phyloP scores from a whole-genome alignment of 2,329 filamentous ascomycete genomes.

The Mycosphaerella sp. region DNA sequence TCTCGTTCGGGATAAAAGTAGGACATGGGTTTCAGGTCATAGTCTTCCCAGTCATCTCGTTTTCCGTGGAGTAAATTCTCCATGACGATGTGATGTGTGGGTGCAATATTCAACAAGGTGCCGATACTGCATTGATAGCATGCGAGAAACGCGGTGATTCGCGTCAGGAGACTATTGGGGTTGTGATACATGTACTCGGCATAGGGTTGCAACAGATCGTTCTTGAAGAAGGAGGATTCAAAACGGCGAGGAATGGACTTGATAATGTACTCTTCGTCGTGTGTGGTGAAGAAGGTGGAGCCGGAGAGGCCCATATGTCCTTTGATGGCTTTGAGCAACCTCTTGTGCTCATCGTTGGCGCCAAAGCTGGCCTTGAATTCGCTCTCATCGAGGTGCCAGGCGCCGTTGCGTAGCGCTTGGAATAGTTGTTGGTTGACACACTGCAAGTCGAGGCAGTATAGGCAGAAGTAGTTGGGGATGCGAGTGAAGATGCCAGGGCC shows the following conservation, averaged over 20 bases:
- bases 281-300: constrained; percentile 66
- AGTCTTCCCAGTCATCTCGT: constrained; percentile 58
- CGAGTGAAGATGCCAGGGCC: constrained; percentile 9
- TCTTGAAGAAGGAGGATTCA: constrained; percentile 63
- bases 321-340: constrained; percentile 47
- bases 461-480: constrained; percentile 20
- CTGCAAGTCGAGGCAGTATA: constrained; percentile 33
- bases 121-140: constrained; percentile 53
- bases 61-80: constrained; percentile 65
- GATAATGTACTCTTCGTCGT: constrained; percentile 60
- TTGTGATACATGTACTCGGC: constrained; percentile 56
- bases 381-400: constrained; percentile 50
- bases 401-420: constrained; percentile 42
- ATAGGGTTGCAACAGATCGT: constrained; percentile 61
- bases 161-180: constrained; percentile 57
- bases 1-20: constrained; percentile 74
- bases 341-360: constrained; percentile 35
- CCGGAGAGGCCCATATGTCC: constrained; percentile 65
- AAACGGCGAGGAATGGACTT: constrained; percentile 65
- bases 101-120: constrained; percentile 52
- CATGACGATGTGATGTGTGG: constrained; percentile 70
- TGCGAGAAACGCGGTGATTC: constrained; percentile 64
- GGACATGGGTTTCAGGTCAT: constrained; percentile 65
- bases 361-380: constrained; percentile 52
- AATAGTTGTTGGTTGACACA: constrained; percentile 43